Percentiles rank a stretch among this genome's conserved stretches.
Evolutionary conservation across 73 alveolate genomes (phyloP).

Genomic region (Uronychia setigera): DNA sequence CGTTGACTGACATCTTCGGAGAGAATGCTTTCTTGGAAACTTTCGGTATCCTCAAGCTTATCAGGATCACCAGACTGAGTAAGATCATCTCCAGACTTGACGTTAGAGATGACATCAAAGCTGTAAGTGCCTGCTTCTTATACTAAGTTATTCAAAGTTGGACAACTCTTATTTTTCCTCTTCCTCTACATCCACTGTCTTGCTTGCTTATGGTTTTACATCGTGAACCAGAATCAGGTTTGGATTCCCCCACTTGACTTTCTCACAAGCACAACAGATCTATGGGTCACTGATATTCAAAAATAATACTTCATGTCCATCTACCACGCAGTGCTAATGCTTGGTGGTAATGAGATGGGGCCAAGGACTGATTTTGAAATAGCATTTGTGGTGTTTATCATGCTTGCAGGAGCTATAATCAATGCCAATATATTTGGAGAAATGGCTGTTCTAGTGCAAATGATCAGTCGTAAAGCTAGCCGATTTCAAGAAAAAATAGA

Average conservation of each 20-base stretch:
- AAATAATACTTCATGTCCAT: slow-evolving; percentile 37
- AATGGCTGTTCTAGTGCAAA: slow-evolving; percentile 52
- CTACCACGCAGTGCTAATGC: slow-evolving; percentile 56
- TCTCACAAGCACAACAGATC: slow-evolving; percentile 7
- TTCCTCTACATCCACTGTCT: slow-evolving; percentile 53
- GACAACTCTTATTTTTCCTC: slow-evolving; percentile 35
- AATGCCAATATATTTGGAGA: slow-evolving; percentile 58
- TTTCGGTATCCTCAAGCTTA: slow-evolving; percentile 49
- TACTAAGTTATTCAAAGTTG: slow-evolving; percentile 16
- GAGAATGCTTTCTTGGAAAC: neutral
- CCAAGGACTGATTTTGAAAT: slow-evolving; percentile 51
- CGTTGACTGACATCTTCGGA: slow-evolving; percentile 1
- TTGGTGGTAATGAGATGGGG: slow-evolving; percentile 63
- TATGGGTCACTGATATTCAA: neutral
- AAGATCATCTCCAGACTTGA: slow-evolving; percentile 31
- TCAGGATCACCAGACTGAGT: slow-evolving; percentile 60
- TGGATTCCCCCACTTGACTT: slow-evolving; percentile 46
- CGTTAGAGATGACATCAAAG: slow-evolving; percentile 41
- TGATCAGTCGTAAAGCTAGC: slow-evolving; percentile 28
- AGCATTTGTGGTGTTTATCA: slow-evolving; percentile 18
- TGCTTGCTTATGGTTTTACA: slow-evolving; percentile 57
- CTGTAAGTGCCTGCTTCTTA: slow-evolving; percentile 11
- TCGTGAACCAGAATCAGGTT: slow-evolving; percentile 6
- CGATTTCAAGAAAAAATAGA: slow-evolving; percentile 54
- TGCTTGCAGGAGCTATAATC: slow-evolving; percentile 42